These are phyloP conservation scores for Leishmania martiniquensis DNA, from an alignment of 208 protist genomes.

Conservation along the genomic window DNA sequence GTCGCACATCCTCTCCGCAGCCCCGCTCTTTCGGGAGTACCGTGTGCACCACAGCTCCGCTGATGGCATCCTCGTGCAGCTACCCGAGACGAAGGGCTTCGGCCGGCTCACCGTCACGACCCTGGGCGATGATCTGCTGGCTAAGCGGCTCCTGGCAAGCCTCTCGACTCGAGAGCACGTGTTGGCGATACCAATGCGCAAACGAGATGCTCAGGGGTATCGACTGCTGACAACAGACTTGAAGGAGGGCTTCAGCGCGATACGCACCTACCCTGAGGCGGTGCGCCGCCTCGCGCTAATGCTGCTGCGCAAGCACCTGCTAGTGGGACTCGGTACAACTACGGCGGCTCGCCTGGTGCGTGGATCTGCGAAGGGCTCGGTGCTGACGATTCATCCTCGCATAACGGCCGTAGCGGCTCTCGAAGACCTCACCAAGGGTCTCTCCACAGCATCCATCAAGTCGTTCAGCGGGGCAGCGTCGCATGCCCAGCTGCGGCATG, in stretches of 20 bases:
- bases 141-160: constrained; percentile 63
- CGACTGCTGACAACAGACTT: constrained; percentile 67
- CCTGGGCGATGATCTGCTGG: constrained; percentile 74
- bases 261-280: constrained; percentile 50
- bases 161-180: constrained; percentile 62
- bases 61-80: constrained; percentile 79
- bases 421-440: constrained; percentile 38
- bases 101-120: constrained; percentile 70
- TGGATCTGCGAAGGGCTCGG: constrained; percentile 53
- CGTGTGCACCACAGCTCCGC: constrained; percentile 78
- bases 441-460: neutral
- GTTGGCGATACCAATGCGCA: constrained; percentile 42
- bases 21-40: constrained; percentile 58
- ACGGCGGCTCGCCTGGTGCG: constrained; percentile 62
- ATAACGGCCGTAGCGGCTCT: constrained; percentile 72
- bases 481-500: neutral
- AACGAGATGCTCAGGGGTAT: constrained; percentile 80
- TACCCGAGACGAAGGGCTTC: constrained; percentile 73
- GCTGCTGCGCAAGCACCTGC: constrained; percentile 82
- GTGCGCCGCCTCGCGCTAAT: constrained; percentile 55
- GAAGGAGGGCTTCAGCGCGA: constrained; percentile 56
- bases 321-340: constrained; percentile 81
- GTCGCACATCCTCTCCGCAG: neutral
- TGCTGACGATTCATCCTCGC: constrained; percentile 57
- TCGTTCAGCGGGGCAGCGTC: constrained; percentile 7